Evolutionary conservation across 2,329 filamentous ascomycete species (phyloP), one percentile per base, ranked within the genome.

Genomic region (Monosporascus sp.): DNA sequence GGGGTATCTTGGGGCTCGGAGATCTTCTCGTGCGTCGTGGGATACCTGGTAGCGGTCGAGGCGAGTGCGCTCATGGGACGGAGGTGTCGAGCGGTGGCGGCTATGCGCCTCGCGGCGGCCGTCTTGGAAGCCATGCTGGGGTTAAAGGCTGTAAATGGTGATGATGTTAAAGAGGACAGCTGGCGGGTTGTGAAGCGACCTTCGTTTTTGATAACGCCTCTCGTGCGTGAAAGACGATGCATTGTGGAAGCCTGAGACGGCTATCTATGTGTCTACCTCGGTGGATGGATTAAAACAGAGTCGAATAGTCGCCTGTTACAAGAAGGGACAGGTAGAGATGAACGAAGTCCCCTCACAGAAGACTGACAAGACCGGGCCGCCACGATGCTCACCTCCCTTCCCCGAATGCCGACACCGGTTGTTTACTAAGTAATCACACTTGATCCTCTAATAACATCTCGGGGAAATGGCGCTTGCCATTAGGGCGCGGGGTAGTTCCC

Each of bases 11-110:
- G 72, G 38, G 87, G 84, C 54, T 81, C 71, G 60, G 80, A 65
- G 63, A 90, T 84, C 73, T 83, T 84, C 51, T 88, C 85, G 74
- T 94, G 89, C 22, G 78, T 83, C 51, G 77, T 87, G 25, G 87
- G 88, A 70, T 86, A 93, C 68, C 72, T 79, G 47, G 78, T 78
- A 11, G 81, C 74, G 20, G 78, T 81, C 52, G 78, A 82, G 44
- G 77, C 74, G 50, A 84, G 71, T 17, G 76, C 75, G 47, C 74
- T 74, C 54, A 76, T 74, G 27, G 80, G 75, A 60, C 74, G 75
- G 46, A 84, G 74, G 60, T 83, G 78, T 61, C 74, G 75, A 11
- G 77, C 75, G 35, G 82, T 83, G 59, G 78, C 80, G 62, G 83
- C 79, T 59, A 86, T 70, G 64, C 81, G 75, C 64, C 81, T 73